Evolutionary conservation across 306 rosid genomes (phyloP).

Genomic region (Acacia melanoxylon): DNA sequence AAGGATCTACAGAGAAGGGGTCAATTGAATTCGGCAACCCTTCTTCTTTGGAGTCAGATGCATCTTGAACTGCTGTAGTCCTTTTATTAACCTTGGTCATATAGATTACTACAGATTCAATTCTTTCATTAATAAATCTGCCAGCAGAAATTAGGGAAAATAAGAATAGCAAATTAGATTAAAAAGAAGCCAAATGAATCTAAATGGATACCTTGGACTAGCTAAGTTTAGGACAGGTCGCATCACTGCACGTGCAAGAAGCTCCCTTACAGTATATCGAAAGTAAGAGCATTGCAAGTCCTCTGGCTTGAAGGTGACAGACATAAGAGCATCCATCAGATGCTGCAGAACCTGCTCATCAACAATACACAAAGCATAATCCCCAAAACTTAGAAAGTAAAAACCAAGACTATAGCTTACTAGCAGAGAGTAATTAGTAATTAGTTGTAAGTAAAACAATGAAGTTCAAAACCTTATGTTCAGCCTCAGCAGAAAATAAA

Average conservation of each 20-base stretch:
- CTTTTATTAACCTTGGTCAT: constrained; percentile 65
- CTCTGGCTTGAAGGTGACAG: constrained; percentile 71
- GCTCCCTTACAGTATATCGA: constrained; percentile 83
- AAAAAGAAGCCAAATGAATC: constrained; percentile 27
- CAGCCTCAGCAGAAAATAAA: constrained; percentile 94
- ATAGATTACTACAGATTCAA: constrained; percentile 72
- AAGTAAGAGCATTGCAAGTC: constrained; percentile 89
- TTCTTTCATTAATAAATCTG: constrained; percentile 94
- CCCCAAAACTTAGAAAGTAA: constrained; percentile 22
- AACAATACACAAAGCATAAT: constrained; percentile 35
- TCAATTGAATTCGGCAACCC: constrained; percentile 58
- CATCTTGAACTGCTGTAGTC: constrained; percentile 40
- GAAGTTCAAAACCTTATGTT: constrained; percentile 76
- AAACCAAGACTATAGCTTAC: constrained; percentile 14
- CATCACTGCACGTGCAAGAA: constrained; percentile 94
- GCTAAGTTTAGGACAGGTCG: constrained; percentile 89
- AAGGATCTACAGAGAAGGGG: constrained; percentile 75
- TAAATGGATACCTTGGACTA: constrained; percentile 69
- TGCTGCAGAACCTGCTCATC: constrained; percentile 88
- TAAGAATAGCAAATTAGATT: constrained; percentile 30
- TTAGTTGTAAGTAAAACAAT: constrained; percentile 23
- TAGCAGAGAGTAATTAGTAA: constrained; percentile 26
- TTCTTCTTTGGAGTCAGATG: constrained; percentile 52
- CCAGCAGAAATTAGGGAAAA: constrained; percentile 39
- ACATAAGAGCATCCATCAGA: constrained; percentile 85